Conservation (phyloP, 345 rosid genomes). For the Hypericum androsaemum region DNA sequence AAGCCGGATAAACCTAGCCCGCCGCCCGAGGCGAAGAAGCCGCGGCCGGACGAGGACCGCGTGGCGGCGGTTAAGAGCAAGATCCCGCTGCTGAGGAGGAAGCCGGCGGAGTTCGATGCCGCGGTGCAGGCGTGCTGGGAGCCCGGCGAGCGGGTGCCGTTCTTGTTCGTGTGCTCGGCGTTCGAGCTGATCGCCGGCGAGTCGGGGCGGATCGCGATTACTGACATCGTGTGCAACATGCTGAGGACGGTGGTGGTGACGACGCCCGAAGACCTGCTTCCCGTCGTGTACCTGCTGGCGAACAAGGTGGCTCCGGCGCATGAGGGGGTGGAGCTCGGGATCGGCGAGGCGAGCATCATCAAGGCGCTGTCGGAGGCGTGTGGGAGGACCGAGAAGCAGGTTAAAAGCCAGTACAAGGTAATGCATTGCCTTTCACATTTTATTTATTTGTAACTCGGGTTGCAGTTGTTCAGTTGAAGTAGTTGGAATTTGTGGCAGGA, state of each 20-base stretch:
- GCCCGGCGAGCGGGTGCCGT: constrained; percentile 72
- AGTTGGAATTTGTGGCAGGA: constrained; percentile 27
- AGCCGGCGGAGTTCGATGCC: constrained; percentile 54
- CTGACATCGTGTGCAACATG: constrained; percentile 79
- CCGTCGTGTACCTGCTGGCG: constrained; percentile 61
- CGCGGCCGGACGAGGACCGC: constrained; percentile 18
- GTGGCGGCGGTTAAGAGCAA: constrained; percentile 45
- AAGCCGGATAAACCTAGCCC: constrained; percentile 9
- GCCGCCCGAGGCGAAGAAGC: constrained; percentile 12
- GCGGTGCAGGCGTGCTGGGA: constrained; percentile 48
- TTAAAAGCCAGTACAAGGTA: constrained; percentile 65
- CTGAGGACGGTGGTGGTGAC: constrained; percentile 72
- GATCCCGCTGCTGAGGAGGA: constrained; percentile 52
- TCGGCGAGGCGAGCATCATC: constrained; percentile 68
- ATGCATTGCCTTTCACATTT: background rate
- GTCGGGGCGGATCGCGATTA: constrained; percentile 64
- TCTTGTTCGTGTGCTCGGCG: constrained; percentile 54
- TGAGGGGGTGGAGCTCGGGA: constrained; percentile 86
- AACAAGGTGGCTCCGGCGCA: constrained; percentile 81
- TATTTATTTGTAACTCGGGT: background rate
- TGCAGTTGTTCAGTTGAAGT: constrained; percentile 6
- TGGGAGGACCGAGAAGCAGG: constrained; percentile 69
- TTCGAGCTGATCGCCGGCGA: constrained; percentile 67
- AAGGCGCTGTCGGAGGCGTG: constrained; percentile 80
- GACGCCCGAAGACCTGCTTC: constrained; percentile 65